Evolutionary conservation across 169 alveolate species (phyloP).

Genomic region (Babesia gibsoni): DNA sequence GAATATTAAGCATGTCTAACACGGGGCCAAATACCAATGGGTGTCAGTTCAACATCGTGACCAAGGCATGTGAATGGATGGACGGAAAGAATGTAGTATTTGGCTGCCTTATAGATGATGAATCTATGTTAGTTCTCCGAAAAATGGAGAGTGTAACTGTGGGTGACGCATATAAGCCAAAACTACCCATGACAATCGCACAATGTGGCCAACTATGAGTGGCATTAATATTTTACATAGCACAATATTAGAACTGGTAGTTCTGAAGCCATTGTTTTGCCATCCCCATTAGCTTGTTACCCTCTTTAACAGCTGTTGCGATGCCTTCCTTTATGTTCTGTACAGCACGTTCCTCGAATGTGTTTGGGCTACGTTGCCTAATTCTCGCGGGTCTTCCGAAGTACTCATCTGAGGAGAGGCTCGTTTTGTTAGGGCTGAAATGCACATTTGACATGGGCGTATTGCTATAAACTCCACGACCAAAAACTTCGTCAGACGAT

Average conservation of each 20-base stretch:
- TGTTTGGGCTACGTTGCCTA: constrained; percentile 47
- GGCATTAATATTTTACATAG: background rate
- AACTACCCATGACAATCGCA: constrained; percentile 62
- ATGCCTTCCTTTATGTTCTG: constrained; percentile 74
- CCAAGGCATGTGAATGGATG: constrained; percentile 92
- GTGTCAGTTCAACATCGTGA: constrained; percentile 95
- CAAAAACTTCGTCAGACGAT: constrained; percentile 73
- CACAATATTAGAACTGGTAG: background rate
- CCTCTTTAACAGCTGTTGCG: constrained; percentile 68
- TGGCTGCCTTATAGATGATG: constrained; percentile 85
- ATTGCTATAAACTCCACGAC: constrained; percentile 42
- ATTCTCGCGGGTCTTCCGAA: constrained; percentile 61
- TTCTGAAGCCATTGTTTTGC: constrained; percentile 76
- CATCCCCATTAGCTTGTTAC: constrained; percentile 67
- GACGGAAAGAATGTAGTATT: constrained; percentile 95
- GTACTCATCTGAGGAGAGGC: constrained; percentile 71
- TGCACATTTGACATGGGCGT: constrained; percentile 18
- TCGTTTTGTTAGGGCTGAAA: constrained; percentile 55
- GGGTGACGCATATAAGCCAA: constrained; percentile 74
- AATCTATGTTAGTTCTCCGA: constrained; percentile 73
- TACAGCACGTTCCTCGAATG: constrained; percentile 73
- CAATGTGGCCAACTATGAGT: constrained; percentile 73
- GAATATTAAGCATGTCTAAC: constrained; percentile 90
- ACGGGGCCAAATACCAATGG: constrained; percentile 94
- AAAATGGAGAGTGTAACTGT: constrained; percentile 84